These are phyloP conservation scores for Yamadazyma sp. DNA, from an alignment of 805 yeast species.

Conservation along the genomic window DNA sequence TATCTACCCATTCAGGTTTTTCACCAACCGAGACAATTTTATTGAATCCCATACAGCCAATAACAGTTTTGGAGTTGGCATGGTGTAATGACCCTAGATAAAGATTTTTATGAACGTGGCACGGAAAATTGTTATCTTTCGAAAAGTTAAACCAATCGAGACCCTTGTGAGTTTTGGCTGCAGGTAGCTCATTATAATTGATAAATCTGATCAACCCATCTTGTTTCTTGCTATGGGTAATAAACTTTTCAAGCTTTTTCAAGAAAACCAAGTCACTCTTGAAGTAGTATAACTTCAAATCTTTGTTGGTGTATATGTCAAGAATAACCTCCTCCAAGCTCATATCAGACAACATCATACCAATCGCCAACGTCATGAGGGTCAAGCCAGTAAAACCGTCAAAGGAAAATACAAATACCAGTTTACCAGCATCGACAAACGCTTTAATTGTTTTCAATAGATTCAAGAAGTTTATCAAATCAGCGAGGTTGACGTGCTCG, in stretches of 20 bases:
- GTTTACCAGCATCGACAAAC: slow-evolving; percentile 19
- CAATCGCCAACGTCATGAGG: slow-evolving; percentile 22
- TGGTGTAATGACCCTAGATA: slow-evolving; percentile 35
- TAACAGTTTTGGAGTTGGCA: slow-evolving; percentile 31
- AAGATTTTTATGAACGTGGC: slow-evolving; percentile 27
- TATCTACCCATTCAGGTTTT: slow-evolving; percentile 31
- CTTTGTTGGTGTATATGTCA: slow-evolving; percentile 14
- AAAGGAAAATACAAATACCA: slow-evolving; percentile 31
- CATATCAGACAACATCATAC: slow-evolving; percentile 13
- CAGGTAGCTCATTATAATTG: slow-evolving; percentile 11
- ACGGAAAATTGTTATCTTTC: slow-evolving; percentile 38
- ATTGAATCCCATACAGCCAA: slow-evolving; percentile 24
- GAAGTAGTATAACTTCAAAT: slow-evolving; percentile 29
- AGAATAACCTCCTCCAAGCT: slow-evolving; percentile 27
- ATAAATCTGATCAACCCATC: slow-evolving; percentile 10
- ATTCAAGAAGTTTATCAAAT: slow-evolving; percentile 29
- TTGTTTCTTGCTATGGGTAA: slow-evolving; percentile 16
- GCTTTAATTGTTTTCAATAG: slow-evolving; percentile 28
- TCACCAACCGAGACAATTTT: slow-evolving; percentile 37
- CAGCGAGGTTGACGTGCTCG: slow-evolving; percentile 22
- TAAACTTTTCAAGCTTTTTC: slow-evolving; percentile 29
- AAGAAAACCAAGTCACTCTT: slow-evolving; percentile 30
- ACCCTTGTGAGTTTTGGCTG: background rate
- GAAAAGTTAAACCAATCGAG: slow-evolving; percentile 35
- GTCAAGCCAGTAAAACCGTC: slow-evolving; percentile 42